Evolutionary conservation across 441 rosid species (phyloP).

Genomic region (Gossypium davidsonii): DNA sequence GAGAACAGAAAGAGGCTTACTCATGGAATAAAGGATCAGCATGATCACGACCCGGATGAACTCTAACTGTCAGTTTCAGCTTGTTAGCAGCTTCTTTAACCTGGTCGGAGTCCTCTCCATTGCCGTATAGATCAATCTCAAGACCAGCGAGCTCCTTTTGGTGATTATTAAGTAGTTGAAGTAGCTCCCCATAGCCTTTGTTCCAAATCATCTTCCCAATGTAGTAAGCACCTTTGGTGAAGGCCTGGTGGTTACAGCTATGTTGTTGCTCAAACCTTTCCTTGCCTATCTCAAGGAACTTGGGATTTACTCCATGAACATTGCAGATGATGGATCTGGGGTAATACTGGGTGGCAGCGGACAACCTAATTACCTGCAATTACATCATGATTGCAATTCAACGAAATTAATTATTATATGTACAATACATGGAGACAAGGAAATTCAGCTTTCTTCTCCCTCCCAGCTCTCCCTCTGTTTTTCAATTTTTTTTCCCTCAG

Average conservation of each 20-base stretch:
- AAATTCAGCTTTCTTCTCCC: slow-evolving; percentile 3
- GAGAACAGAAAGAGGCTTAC: slow-evolving; percentile 39
- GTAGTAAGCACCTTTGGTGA: slow-evolving; percentile 68
- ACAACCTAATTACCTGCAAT: slow-evolving; percentile 81
- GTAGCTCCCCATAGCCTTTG: slow-evolving; percentile 91
- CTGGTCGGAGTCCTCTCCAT: slow-evolving; percentile 77
- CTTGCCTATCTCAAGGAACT: slow-evolving; percentile 80
- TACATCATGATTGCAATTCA: slow-evolving; percentile 10
- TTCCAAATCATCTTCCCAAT: slow-evolving; percentile 96
- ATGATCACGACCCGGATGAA: slow-evolving; percentile 81
- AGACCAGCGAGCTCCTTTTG: slow-evolving; percentile 65
- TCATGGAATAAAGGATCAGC: slow-evolving; percentile 77
- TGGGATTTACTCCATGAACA: slow-evolving; percentile 93
- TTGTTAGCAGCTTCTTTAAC: slow-evolving; percentile 57
- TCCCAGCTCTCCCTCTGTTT: not conserved
- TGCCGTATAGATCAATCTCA: slow-evolving; percentile 81
- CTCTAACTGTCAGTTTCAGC: slow-evolving; percentile 53
- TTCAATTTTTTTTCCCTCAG: not conserved
- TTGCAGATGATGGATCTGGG: slow-evolving; percentile 70
- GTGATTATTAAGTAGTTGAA: slow-evolving; percentile 58
- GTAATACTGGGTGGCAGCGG: slow-evolving; percentile 91
- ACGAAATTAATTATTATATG: slow-evolving; percentile 5
- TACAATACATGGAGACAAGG: not conserved
- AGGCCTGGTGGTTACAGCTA: slow-evolving; percentile 42
- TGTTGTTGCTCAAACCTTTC: slow-evolving; percentile 54